Evolutionary conservation across 192 early-diverging fungal species (phyloP), one percentile per base, ranked within the genome.

Genomic region (Podila horticola): DNA sequence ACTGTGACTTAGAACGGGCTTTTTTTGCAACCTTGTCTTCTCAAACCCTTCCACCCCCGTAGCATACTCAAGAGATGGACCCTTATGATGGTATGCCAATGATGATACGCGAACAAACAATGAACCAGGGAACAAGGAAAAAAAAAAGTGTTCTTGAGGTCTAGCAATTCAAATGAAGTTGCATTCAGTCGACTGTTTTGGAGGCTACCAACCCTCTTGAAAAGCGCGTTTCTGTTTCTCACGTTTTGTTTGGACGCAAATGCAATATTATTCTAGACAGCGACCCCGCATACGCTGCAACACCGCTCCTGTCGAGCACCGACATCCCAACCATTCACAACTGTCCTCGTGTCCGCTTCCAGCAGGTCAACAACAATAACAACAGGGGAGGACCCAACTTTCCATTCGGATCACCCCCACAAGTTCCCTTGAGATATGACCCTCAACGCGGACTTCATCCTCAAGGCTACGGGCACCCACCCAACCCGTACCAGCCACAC

Each of bases 221-320:
- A 45, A 45, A 17, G 41, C 41, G 41, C 48, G 66, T 52, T n/a
- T 58, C 33, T 58, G 52, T 19, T 30, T 31, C 17, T 67, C 12
- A 41, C 4, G 4, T 45, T 26, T 6, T 5, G 15, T 38, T 41
- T 55, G 0, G 22, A 19, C n/a, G 52, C 41, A 13, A 45, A 45
- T 24, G 24, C 20, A 55, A 24, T 6, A 55, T 1, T 45, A 45
- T 45, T n/a, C 19, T 28, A 84, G 88, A 88, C 26, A 62, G 63
- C 24, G 85, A 85, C 57, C 86, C 84, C 13, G 87, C 74, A 7
- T 89, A 82, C 62, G 75, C 74, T 15, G 60, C 66, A 20, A 84
- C 88, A 24, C 83, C 67, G 19, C 58, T 89, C 12, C 26, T 77
- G 62, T 85, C 88, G 11, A 71, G 65, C 9, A 83, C 85, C n/a